These are phyloP conservation scores for Linderniella brevidens DNA, from an alignment of 257 asterid genomes.

Conservation along the genomic window DNA sequence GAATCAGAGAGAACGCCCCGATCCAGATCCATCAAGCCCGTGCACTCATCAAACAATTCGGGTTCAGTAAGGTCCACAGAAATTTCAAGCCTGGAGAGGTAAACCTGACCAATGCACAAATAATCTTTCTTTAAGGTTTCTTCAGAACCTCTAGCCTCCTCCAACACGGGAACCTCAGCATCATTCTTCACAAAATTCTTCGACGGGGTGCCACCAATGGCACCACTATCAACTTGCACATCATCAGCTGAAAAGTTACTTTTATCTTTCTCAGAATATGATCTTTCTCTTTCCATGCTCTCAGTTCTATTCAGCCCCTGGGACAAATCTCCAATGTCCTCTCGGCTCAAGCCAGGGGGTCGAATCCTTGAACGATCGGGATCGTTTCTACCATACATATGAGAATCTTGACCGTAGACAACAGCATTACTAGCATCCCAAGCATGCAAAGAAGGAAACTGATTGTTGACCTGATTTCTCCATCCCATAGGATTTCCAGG, in stretches of 20 bases:
- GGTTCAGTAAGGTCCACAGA: conserved; percentile 75
- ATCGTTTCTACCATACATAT: conserved; percentile 63
- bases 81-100: conserved; percentile 72
- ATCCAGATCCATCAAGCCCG: conserved; percentile 28
- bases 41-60: conserved; percentile 45
- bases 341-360: conserved; percentile 43
- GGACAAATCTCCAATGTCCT: conserved; percentile 44
- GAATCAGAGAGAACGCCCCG: conserved; percentile 18
- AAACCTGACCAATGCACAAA: conserved; percentile 21
- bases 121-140: conserved; percentile 33
- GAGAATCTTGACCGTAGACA: conserved; percentile 65
- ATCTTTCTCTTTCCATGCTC: conserved; percentile 44
- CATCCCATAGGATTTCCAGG: conserved; percentile 81
- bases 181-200: conserved; percentile 25
- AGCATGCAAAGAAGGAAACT: conserved; percentile 47
- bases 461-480: conserved; percentile 53
- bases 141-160: conserved; percentile 13
- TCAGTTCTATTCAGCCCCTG: conserved; percentile 44
- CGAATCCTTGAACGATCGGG: conserved; percentile 58
- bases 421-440: conserved; percentile 63
- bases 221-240: conserved; percentile 31
- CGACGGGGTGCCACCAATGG: conserved; percentile 16
- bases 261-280: conserved; percentile 44
- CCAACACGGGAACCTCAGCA: conserved; percentile 18
- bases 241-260: conserved; percentile 16